A percentile compares a stretch with the other conserved stretches of the same genome.
Conservation (phyloP, 1,284 basidiomycete species). For the Caloboletus firmus region DNA sequence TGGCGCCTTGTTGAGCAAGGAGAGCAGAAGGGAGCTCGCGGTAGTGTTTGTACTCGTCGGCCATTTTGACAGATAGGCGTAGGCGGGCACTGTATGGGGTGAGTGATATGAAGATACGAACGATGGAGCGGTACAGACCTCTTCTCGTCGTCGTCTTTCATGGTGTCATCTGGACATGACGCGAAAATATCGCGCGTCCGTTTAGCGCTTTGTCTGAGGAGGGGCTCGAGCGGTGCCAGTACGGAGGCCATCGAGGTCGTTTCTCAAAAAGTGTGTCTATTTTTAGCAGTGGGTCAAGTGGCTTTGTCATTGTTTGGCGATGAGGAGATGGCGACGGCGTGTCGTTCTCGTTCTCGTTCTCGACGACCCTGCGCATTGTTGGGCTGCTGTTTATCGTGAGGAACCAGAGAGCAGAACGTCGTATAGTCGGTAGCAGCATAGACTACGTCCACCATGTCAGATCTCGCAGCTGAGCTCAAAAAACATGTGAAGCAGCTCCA, state of each 20-base stretch:
- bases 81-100: constrained; percentile 54
- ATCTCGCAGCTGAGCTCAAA: constrained; percentile 60
- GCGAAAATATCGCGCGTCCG: constrained; percentile 70
- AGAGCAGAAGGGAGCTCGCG: constrained; percentile 84
- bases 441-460: constrained; percentile 34
- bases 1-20: constrained; percentile 75
- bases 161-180: constrained; percentile 53
- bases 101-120: not conserved
- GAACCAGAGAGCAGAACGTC: not conserved
- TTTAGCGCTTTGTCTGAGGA: constrained; percentile 57
- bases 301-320: constrained; percentile 28
- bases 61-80: constrained; percentile 72
- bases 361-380: not conserved
- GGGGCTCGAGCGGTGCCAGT: constrained; percentile 66
- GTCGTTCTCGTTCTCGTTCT: not conserved
- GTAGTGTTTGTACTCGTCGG: constrained; percentile 86
- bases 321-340: not conserved
- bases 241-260: constrained; percentile 44
- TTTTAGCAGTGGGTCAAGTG: constrained; percentile 8
- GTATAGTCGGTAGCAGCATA: constrained; percentile 25
- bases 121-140: constrained; percentile 46
- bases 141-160: constrained; percentile 57
- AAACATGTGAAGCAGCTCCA: constrained; percentile 78
- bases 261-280: not conserved
- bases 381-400: not conserved